Evolutionary conservation across 1,284 basidiomycete species (phyloP).

Genomic region (Ganoderma boninense): DNA sequence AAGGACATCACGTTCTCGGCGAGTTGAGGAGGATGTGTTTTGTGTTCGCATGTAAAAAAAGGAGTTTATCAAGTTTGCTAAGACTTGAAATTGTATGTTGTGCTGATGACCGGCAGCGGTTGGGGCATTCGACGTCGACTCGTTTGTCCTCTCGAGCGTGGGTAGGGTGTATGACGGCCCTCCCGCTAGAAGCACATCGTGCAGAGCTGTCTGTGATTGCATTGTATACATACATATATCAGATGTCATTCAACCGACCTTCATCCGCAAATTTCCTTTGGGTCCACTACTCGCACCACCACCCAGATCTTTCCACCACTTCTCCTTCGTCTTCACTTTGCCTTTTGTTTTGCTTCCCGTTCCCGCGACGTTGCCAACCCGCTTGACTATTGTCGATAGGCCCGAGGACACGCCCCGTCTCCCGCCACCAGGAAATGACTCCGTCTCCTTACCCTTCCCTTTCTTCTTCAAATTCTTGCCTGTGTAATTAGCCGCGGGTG

Average conservation of each 20-base stretch:
- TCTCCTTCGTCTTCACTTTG: conserved; percentile 39
- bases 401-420: conserved; percentile 78
- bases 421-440: conserved; percentile 59
- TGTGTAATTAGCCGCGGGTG: neutral
- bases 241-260: neutral
- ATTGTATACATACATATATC: neutral
- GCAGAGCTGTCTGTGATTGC: neutral
- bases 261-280: neutral
- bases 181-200: neutral
- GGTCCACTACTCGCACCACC: conserved; percentile 1
- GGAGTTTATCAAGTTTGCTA: neutral
- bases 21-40: conserved; percentile 1
- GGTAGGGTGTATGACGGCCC: too few species aligned
- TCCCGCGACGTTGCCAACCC: conserved; percentile 15
- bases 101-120: neutral
- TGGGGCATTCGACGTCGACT: neutral
- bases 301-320: conserved; percentile 59
- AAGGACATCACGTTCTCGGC: conserved; percentile 15
- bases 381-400: conserved; percentile 66
- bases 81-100: neutral
- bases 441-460: conserved; percentile 19
- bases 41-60: neutral
- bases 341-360: conserved; percentile 8
- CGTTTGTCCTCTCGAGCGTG: neutral
- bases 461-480: conserved; percentile 12